Evolutionary conservation across 1,139 yeast genomes (phyloP), one percentile per base, ranked within the genome.

Genomic region (Geotrichum macrosporum): DNA sequence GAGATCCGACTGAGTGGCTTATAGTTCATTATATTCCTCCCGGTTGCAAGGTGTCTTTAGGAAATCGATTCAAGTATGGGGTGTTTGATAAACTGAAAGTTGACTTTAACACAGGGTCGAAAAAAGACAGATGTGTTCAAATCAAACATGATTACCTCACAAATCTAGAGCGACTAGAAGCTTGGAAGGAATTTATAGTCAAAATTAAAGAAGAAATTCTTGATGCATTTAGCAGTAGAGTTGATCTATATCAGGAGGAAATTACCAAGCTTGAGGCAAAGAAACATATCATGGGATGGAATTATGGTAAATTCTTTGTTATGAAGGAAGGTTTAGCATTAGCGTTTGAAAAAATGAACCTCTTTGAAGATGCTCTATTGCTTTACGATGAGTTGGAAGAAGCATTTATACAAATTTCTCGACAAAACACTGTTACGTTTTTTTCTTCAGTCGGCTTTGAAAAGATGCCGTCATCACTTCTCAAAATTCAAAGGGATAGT

Each of bases 1-100:
- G 70, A 51, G 75, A 76, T 31, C 73, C 75, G 1, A 67, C 80
- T 8, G 85, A 82, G 50, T 84, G 92, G 84, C 69, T 78, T 55
- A 73, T 87, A 15, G 66, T 86, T 0, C 72, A 78, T 48, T 78
- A 75, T 57, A 63, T 73, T 1, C 78, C 84, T 0, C 60, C 56
- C 8, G 75, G 71, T 26, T 63, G 65, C 22, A 70, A 51, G 50
- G 64, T 42, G 46, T 65, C 35, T 62, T 61, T 61, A 8, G 58
- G 61, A 18, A 73, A 74, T 48, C 70, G 73, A 26, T 71, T 79
- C 48, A 77, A 78, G 48, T 74, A 78, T 2, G 77, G 81, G 4
- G 71, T 78, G 1, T 76, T 75, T 57, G 84, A 83, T 53, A 86
- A 87, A 60, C 65, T 87, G 46, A 75, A 72, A 50, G 59, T 71